A percentile compares a stretch with the other conserved stretches of the same genome.
Conservation (phyloP, 1,139 yeast species). For the Suhomyces guaymorum region DNA sequence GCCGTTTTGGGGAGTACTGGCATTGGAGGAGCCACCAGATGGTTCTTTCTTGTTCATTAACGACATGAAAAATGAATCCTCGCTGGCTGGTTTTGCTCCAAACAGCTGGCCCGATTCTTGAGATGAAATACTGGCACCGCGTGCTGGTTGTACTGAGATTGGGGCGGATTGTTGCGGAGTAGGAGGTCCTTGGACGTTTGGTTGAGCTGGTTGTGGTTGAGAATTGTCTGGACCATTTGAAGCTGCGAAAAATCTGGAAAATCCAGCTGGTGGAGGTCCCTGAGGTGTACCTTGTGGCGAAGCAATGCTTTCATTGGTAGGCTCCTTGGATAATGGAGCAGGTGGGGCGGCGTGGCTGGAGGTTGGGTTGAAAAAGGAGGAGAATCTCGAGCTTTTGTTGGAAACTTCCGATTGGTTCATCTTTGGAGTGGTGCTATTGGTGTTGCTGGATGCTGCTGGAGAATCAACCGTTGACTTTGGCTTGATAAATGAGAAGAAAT, state of each 20-base stretch:
- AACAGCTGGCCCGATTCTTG: conserved; percentile 8
- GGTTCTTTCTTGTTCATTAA: conserved; percentile 43
- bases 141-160: no score
- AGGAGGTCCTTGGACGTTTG: no score
- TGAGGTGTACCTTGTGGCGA: no score
- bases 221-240: neutral
- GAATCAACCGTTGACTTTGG: conserved; percentile 20
- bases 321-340: conserved; percentile 4
- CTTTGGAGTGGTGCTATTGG: conserved; percentile 14
- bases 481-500: conserved; percentile 50
- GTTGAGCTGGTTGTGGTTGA: conserved; percentile 1
- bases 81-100: conserved; percentile 19
- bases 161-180: no score
- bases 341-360: conserved; percentile 13
- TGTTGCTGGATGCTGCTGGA: neutral
- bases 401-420: conserved; percentile 16
- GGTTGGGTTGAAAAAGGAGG: conserved; percentile 43
- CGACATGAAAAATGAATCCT: conserved; percentile 57
- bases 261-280: conserved; percentile 14
- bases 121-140: conserved; percentile 10
- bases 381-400: conserved; percentile 45
- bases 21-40: conserved; percentile 7
- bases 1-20: conserved; percentile 6
- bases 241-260: conserved; percentile 22
- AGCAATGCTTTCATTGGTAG: conserved; percentile 1